Evolutionary conservation across 164 flowering plant genomes (phyloP), one percentile per base, ranked within the genome.

Genomic region (Pachysandra terminalis): DNA sequence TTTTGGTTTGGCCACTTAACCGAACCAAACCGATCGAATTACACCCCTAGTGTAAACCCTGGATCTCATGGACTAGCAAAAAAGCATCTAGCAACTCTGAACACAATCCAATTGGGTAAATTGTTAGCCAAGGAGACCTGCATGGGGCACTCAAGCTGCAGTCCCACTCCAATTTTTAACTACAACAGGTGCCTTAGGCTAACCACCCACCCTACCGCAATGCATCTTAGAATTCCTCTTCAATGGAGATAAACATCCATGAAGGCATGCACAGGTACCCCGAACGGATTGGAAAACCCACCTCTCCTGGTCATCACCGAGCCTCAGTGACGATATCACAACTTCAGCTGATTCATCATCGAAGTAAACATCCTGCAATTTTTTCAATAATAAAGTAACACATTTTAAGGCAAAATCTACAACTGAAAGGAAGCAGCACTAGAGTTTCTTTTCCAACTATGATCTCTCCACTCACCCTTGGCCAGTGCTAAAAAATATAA

Each of bases 311-410:
- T 92, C 96, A 84, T 90, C 97, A 61, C 97, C 98, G 59, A 95
- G 90, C 79, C 97, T 85, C 61, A 95, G 70, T 35, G 99, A 89
- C 17, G 98, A 95, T 75, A 95, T 92, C 21, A 95, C 96, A 41
- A 95, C 99, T 82, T 95, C 99, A 59, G 97, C 99, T 66, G 97
- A 92, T 68, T 89, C 99, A 80, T 95, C 97, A 74, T 92, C 97
- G 77, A 89, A 95, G 85, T 90, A 95, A 16, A 79, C 88, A 81
- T 92, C 98, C 99, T 92, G 88, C 75, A 81, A 60, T 71, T 69
- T 21, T 72, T 65, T 8, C 51, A 12, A 21, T 54, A 32, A 32
- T 54, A 70, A 56, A 4, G 56, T 28, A 32, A 66, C 35, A 28
- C 26, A 16, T 35, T 25, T 27, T 6, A 22, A 63, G 0, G 19